Base-by-base conservation (phyloP, 139 green algal genomes). In the Nannochloris sp. region DNA sequence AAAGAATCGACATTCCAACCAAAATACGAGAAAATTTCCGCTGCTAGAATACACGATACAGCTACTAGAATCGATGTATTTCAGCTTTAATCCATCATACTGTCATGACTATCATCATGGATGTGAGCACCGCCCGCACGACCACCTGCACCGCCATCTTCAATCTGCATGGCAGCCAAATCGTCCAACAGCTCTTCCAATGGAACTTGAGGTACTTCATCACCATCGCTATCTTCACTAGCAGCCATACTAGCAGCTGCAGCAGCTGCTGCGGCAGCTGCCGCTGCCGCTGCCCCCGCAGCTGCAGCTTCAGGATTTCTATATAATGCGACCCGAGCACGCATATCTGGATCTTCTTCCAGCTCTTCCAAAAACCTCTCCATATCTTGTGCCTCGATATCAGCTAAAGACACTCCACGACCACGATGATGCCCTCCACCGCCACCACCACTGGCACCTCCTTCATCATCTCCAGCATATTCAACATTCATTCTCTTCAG, bases 171-270 rank as follows among this genome's bases (percentile, higher is more conserved):
- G 12, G 53, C 78, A 51, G 83, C 79, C 72, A 97, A 76, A 37
- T 94, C 88, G 63, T 95, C 87, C 60, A 98, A 69, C 71, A 98
- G 79, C 81, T 97, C 91, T 32, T 98, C 92, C 64, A 98, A 77
- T 10, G 90, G 92, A 19, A 98, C 79, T 73, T 95, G 67, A 4
- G 82, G 75, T 12, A 83, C 39, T 3, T 57, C 25, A 19, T 83
- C 74, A 2, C 45, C 70, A 10, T 64, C 39, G 23, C 80, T 72
- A 51, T 77, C 61, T n/a, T 38, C 35, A 58, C 68, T 65, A n/a
- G 83, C 84, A 3, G 79, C 74, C 6, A 58, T 67, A 38, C 65
- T 78, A 31, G 80, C 73, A 12, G 64, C 24, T 25, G 19, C 15
- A 14, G 24, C 32, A 46, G 6, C 32, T 19, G 56, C n/a, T 3